Conservation (phyloP, 179 eudicot species). For the Silene coronaria region DNA sequence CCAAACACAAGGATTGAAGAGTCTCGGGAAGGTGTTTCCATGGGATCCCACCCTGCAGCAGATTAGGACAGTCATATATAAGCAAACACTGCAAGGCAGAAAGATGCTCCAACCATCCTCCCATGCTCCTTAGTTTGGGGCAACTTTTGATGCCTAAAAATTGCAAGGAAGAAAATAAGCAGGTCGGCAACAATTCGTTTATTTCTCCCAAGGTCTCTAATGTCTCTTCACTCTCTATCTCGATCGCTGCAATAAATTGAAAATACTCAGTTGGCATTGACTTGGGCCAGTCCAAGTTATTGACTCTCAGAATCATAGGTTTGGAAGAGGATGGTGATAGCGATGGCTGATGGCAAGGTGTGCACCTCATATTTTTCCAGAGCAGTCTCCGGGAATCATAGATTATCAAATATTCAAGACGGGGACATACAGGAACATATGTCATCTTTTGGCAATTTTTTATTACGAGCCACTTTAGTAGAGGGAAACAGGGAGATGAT, state of each 20-base stretch:
- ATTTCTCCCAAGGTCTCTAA: constrained; percentile 7
- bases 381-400: background rate
- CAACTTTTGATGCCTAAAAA: background rate
- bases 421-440: background rate
- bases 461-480: background rate
- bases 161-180: constrained; percentile 1
- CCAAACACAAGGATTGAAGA: constrained; percentile 3
- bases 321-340: background rate
- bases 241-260: background rate
- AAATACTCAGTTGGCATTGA: background rate
- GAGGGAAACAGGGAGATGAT: constrained; percentile 9
- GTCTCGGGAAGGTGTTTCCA: background rate
- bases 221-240: background rate
- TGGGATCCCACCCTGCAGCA: background rate
- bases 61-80: background rate
- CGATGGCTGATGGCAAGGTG: background rate
- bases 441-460: background rate
- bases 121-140: constrained; percentile 1
- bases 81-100: constrained; percentile 8
- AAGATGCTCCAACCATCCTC: constrained; percentile 1
- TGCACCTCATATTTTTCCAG: background rate
- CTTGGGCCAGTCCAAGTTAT: background rate
- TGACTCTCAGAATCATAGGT: background rate
- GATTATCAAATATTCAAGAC: background rate
- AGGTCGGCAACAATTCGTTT: background rate